Conservation (phyloP, 805 yeast genomes). For the Candida loeiensis region DNA sequence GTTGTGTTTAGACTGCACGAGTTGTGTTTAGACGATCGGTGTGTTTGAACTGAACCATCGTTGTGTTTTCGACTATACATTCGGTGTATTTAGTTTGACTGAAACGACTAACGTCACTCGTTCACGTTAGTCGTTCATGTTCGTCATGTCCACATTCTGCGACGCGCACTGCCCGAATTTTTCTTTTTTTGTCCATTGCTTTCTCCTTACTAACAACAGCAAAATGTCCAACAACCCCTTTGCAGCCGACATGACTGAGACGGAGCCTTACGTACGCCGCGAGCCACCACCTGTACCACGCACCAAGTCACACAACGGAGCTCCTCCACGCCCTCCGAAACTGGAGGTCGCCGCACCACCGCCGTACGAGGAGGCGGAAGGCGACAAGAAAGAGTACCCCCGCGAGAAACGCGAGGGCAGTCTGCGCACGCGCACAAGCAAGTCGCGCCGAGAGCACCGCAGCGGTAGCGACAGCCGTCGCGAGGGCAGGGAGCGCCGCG, state of each 20-base stretch:
- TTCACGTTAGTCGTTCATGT: no score
- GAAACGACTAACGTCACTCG: no score
- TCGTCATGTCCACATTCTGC: no score
- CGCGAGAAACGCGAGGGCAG: constrained; percentile 12
- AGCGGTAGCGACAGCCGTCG: constrained; percentile 7
- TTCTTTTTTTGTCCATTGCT: constrained; percentile 1
- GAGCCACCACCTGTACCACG: constrained; percentile 34
- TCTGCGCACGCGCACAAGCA: not conserved
- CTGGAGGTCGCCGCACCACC: constrained; percentile 47
- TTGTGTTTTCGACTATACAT: no score
- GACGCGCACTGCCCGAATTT: not conserved
- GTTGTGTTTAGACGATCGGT: no score
- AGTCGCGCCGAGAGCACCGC: not conserved
- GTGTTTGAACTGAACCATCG: no score
- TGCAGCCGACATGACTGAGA: constrained; percentile 43
- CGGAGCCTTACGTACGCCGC: constrained; percentile 34
- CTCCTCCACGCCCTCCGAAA: constrained; percentile 18
- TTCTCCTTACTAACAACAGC: constrained; percentile 11
- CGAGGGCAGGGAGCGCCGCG: constrained; percentile 16
- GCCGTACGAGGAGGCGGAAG: constrained; percentile 67
- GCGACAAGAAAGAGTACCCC: constrained; percentile 42
- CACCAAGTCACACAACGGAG: constrained; percentile 19
- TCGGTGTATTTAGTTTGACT: no score
- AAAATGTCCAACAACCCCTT: constrained; percentile 51
- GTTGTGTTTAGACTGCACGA: no score